A percentile compares a stretch with the other conserved stretches of the same genome.
Conservation (phyloP, 345 rosid genomes). For the Salix caprea region DNA sequence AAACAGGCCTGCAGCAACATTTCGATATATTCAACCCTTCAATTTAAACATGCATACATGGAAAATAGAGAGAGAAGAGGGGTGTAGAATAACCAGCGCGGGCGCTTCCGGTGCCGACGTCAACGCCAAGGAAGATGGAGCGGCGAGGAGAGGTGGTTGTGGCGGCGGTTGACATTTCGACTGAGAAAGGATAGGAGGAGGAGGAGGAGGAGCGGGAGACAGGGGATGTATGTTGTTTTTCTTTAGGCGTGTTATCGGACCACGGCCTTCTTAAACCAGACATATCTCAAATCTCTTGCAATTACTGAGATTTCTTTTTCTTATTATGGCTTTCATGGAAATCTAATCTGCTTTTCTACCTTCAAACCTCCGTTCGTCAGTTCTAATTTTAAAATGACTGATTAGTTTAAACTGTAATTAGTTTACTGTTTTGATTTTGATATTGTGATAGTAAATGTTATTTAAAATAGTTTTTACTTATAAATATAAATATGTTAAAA, state of each 20-base stretch:
- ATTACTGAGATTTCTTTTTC: too few relatives aligned
- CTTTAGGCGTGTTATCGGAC: conserved; percentile 2
- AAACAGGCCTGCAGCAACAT: conserved; percentile 57
- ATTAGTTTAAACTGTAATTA: not conserved
- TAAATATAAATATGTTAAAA: too few relatives aligned
- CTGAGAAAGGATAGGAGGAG: not conserved
- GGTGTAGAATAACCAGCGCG: conserved; percentile 60
- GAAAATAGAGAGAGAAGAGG: not conserved
- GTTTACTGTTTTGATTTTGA: not conserved
- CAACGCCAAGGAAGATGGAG: conserved; percentile 75
- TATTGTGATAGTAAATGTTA: too few relatives aligned
- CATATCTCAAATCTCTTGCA: not conserved
- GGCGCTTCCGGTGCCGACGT: conserved; percentile 97
- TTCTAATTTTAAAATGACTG: too few relatives aligned
- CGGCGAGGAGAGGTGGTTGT: conserved; percentile 32
- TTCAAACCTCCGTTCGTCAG: too few relatives aligned
- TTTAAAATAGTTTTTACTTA: too few relatives aligned
- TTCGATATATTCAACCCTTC: too few relatives aligned
- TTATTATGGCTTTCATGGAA: too few relatives aligned
- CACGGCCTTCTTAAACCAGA: conserved; percentile 8
- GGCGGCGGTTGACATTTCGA: conserved; percentile 29
- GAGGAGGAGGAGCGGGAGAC: not conserved
- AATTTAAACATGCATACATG: not conserved
- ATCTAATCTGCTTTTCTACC: not conserved
- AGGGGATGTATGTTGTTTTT: not conserved